Evolutionary conservation across 2,329 filamentous ascomycete genomes (phyloP).

Genomic region (Seiridium cupressi): DNA sequence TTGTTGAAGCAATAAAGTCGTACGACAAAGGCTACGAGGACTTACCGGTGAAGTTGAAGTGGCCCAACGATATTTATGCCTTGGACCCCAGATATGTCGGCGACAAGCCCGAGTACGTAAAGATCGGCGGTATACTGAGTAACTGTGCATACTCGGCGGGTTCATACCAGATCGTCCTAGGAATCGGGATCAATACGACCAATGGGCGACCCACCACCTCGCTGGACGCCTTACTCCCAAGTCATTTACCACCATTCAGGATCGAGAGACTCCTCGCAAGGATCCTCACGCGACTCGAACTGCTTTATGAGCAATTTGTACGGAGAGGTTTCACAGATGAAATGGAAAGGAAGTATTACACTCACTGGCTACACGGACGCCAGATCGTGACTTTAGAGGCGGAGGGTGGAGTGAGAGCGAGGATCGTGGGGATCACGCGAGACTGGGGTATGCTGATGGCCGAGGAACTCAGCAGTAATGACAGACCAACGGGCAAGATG

Average conservation of each 20-base stretch:
- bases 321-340: conserved; percentile 69
- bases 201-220: conserved; percentile 87
- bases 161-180: conserved; percentile 81
- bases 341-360: conserved; percentile 77
- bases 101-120: conserved; percentile 62
- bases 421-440: conserved; percentile 82
- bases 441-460: conserved; percentile 87
- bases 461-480: conserved; percentile 75
- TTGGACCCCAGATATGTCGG: conserved; percentile 57
- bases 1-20: conserved; percentile 76
- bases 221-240: conserved; percentile 68
- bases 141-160: conserved; percentile 79
- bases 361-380: conserved; percentile 80
- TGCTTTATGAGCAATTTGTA: conserved; percentile 73
- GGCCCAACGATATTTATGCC: conserved; percentile 94
- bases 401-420: conserved; percentile 71
- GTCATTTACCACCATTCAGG: conserved; percentile 54
- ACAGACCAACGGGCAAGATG: conserved; percentile 73
- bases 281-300: conserved; percentile 76
- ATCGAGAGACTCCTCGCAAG: conserved; percentile 80
- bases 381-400: conserved; percentile 74
- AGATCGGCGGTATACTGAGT: conserved; percentile 90
- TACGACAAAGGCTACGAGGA: conserved; percentile 76
- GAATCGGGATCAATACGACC: conserved; percentile 81
- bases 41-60: conserved; percentile 85